Percentiles rank a stretch among this genome's conserved stretches.
Evolutionary conservation across 2,329 filamentous ascomycete species (phyloP).

Genomic region (Aspergillus puulaauensis): DNA sequence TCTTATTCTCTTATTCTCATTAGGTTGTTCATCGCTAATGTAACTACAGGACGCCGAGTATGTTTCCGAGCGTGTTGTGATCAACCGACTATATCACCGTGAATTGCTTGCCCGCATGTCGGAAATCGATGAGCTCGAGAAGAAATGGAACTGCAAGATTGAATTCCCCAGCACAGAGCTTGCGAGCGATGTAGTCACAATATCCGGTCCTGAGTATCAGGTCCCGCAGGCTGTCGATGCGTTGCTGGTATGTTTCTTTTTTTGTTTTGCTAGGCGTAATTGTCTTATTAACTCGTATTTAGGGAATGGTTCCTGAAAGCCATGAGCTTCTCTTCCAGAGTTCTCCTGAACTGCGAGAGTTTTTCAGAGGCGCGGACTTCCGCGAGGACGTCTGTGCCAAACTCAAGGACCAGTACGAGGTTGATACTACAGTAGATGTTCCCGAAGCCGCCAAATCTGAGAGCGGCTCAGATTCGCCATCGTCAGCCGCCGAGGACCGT

Average conservation of each 20-base stretch:
- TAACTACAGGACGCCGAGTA: slow-evolving; percentile 80
- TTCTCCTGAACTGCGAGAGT: slow-evolving; percentile 72
- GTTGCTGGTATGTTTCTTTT: slow-evolving; percentile 64
- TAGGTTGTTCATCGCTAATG: background rate
- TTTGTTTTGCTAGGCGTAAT: background rate
- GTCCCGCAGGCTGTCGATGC: slow-evolving; percentile 95
- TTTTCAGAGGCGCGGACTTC: slow-evolving; percentile 80
- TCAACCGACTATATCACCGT: slow-evolving; percentile 92
- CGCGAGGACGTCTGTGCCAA: slow-evolving; percentile 75
- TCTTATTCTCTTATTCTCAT: background rate
- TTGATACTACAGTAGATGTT: slow-evolving; percentile 73
- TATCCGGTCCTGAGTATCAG: slow-evolving; percentile 97
- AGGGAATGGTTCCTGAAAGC: slow-evolving; percentile 96
- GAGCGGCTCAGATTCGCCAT: slow-evolving; percentile 43
- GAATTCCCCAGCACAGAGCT: slow-evolving; percentile 97
- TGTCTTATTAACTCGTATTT: slow-evolving; percentile 2
- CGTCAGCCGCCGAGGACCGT: slow-evolving; percentile 49
- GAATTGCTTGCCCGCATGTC: slow-evolving; percentile 84
- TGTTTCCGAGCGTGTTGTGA: slow-evolving; percentile 87
- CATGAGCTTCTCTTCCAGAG: slow-evolving; percentile 86
- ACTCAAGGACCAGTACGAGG: slow-evolving; percentile 87
- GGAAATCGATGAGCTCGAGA: slow-evolving; percentile 92
- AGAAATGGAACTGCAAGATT: slow-evolving; percentile 99
- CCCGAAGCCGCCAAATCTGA: slow-evolving; percentile 32
- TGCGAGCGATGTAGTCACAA: slow-evolving; percentile 92